A percentile compares a stretch with the other conserved stretches of the same genome.
Evolutionary conservation across 1,139 yeast species (phyloP).

Genomic region (Geotrichum cucujoidarum): DNA sequence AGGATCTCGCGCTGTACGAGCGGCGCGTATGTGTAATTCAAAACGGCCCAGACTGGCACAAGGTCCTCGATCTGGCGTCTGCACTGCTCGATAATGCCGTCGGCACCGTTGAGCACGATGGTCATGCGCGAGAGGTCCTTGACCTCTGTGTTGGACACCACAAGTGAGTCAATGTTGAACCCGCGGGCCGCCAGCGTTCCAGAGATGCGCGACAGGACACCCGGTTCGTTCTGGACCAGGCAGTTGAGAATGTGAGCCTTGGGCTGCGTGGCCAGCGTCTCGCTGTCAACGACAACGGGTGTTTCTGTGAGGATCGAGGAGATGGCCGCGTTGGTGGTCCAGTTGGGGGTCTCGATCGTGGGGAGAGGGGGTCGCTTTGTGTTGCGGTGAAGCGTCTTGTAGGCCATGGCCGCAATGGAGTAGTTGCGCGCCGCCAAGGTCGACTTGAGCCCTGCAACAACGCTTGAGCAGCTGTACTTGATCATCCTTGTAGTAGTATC

Average conservation of each 20-base stretch:
- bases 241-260: constrained; percentile 87
- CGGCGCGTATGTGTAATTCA: constrained; percentile 87
- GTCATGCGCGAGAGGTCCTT: constrained; percentile 96
- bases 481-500: no score
- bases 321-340: constrained; percentile 96
- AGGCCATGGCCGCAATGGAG: constrained; percentile 85
- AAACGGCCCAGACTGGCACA: constrained; percentile 96
- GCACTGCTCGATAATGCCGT: constrained; percentile 95
- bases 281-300: constrained; percentile 60
- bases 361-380: constrained; percentile 88
- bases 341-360: constrained; percentile 86
- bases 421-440: constrained; percentile 7
- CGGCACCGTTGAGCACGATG: constrained; percentile 88
- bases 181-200: constrained; percentile 98
- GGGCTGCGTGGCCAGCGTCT: constrained; percentile 68
- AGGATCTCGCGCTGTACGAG: constrained; percentile 86
- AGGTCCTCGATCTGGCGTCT: constrained; percentile 95
- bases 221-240: constrained; percentile 97
- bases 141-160: constrained; percentile 94
- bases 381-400: constrained; percentile 79
- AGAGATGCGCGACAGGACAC: constrained; percentile 87
- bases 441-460: constrained; percentile 7
- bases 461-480: no score
- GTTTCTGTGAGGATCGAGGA: constrained; percentile 92
- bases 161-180: constrained; percentile 93